Base-by-base conservation (phyloP, 352 stramenopile species). In the Aphanomyces euteiches region DNA sequence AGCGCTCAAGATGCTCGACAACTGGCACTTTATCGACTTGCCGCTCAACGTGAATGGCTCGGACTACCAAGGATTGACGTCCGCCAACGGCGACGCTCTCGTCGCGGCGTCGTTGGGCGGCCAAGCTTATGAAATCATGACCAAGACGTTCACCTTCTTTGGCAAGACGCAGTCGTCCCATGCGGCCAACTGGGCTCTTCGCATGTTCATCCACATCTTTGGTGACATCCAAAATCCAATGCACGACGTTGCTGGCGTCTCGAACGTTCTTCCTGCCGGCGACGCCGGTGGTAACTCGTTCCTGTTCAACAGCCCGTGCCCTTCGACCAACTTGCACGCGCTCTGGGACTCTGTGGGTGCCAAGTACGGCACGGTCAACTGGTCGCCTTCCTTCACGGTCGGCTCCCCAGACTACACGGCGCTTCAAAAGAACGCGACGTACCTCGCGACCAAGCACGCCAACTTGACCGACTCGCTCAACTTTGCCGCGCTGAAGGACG, bases 21-120 rank as follows among this genome's bases (percentile, higher is more conserved):
- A 82, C 56, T 91, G 83, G 83, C 84, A 91, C 75, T 91, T 87
- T 73, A 78, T 89, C 50, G 72, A 91, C 64, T 67, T 91, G 40
- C 84, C 84, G 15, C 69, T 83, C 56, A 77, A 84, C 73, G 79
- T 84, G 38, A 77, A 83, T 43, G 80, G 84, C 34, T 57, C 56
- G 28, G 72, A 79, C 47, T 84, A 75, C 72, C 72, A 74, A n/a
- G 75, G 72, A 4, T 40, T 69, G 6, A 69, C 40, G 13, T 61
- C 63, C 43, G 75, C 77, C 47, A 73, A 79, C 19, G 68, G 78
- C 0, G 75, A 79, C 38, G 73, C 64, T 36, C 71, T 89, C 7
- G 85, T 89, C 66, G 75, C 78, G 45, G 72, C 81, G 54, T 79
- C 79, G 28, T 74, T 87, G 50, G 83, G 78, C 15, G 83, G 83